Conservation (phyloP, 2,329 filamentous ascomycete genomes). For the Aspergillus neoniger region DNA sequence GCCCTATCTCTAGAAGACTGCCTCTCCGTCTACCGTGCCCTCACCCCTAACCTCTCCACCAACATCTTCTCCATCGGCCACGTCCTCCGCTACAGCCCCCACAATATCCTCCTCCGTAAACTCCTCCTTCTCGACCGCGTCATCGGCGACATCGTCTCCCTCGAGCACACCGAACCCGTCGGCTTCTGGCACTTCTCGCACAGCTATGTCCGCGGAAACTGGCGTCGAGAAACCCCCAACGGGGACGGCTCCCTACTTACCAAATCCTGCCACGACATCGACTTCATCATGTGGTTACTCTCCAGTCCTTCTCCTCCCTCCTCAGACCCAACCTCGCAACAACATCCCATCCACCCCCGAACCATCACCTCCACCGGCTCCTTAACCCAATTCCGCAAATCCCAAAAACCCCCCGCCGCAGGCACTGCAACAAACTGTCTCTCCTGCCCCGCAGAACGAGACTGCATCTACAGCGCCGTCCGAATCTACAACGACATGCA, state of each 20-base stretch:
- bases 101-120: slow-evolving; percentile 81
- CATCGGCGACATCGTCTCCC: slow-evolving; percentile 80
- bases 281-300: slow-evolving; percentile 87
- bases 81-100: slow-evolving; percentile 88
- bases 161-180: slow-evolving; percentile 91
- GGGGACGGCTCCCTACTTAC: slow-evolving; percentile 80
- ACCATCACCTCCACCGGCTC: slow-evolving; percentile 74
- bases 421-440: slow-evolving; percentile 83
- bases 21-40: slow-evolving; percentile 62
- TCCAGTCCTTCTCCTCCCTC: slow-evolving; percentile 64
- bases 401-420: slow-evolving; percentile 73
- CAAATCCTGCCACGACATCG: slow-evolving; percentile 95
- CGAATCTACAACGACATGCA: slow-evolving; percentile 75
- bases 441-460: slow-evolving; percentile 70
- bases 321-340: slow-evolving; percentile 5
- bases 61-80: slow-evolving; percentile 86
- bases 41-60: slow-evolving; percentile 39
- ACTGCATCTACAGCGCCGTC: slow-evolving; percentile 83
- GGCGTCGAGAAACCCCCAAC: slow-evolving; percentile 75
- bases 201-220: slow-evolving; percentile 88
- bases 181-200: slow-evolving; percentile 97
- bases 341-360: slow-evolving; percentile 68
- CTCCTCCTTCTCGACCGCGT: slow-evolving; percentile 72
- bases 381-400: slow-evolving; percentile 74
- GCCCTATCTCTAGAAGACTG: slow-evolving; percentile 79